Percentiles rank a stretch among this genome's conserved stretches.
Conservation (phyloP, 805 yeast genomes). For the Ogataea naganishii region DNA sequence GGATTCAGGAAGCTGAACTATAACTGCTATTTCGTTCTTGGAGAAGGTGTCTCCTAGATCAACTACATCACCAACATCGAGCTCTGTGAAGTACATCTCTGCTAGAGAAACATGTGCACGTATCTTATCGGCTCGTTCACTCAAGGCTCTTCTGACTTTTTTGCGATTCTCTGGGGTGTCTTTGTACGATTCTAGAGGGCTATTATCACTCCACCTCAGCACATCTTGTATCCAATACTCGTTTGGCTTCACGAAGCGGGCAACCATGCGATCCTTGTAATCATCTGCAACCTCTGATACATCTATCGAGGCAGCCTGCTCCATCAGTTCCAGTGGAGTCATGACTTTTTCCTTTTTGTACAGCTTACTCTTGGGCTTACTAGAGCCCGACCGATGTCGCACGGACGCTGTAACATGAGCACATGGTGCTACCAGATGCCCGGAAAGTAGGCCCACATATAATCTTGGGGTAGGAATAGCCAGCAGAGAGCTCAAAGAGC, state of each 20-base stretch:
- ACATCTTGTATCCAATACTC: slow-evolving; percentile 16
- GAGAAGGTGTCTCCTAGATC: slow-evolving; percentile 34
- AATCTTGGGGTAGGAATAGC: no score
- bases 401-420: background rate
- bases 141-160: slow-evolving; percentile 6
- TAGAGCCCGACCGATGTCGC: background rate
- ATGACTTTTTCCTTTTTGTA: slow-evolving; percentile 7
- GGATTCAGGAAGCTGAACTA: slow-evolving; percentile 43
- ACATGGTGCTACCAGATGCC: background rate
- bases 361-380: background rate
- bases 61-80: slow-evolving; percentile 57
- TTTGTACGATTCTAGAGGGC: background rate
- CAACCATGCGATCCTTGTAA: slow-evolving; percentile 11
- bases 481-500: no score
- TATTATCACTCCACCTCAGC: background rate
- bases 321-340: slow-evolving; percentile 24
- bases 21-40: slow-evolving; percentile 40
- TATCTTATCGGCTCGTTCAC: slow-evolving; percentile 10
- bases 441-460: no score
- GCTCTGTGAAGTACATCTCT: slow-evolving; percentile 16
- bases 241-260: slow-evolving; percentile 22
- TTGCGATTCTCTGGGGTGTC: background rate
- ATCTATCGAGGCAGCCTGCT: slow-evolving; percentile 18
- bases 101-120: slow-evolving; percentile 6
- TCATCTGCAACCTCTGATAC: slow-evolving; percentile 16